Percentiles rank a stretch among this genome's conserved stretches.
phyloP scores from a whole-genome alignment of 441 rosid species.

The Populus hybrid region DNA sequence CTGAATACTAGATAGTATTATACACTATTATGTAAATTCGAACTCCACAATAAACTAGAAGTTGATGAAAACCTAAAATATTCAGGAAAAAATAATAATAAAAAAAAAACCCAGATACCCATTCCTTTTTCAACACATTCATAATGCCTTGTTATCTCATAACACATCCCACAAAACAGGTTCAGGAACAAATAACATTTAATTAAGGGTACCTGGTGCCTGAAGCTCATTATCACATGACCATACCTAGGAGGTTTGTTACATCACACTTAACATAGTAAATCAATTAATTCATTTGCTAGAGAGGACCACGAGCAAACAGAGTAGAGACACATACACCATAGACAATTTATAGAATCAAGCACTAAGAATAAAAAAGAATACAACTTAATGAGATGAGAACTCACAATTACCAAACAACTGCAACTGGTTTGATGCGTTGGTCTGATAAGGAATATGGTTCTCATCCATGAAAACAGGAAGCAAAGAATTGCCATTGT shows the following conservation, averaged over 20 bases:
- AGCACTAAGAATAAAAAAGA: neutral
- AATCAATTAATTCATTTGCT: neutral
- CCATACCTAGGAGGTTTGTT: neutral
- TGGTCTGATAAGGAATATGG: conserved; percentile 53
- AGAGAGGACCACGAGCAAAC: neutral
- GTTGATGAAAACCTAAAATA: neutral
- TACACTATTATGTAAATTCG: neutral
- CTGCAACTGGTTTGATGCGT: conserved; percentile 62
- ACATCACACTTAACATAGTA: neutral
- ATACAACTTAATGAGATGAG: neutral
- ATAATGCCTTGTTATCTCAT: neutral
- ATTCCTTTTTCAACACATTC: neutral
- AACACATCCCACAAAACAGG: neutral
- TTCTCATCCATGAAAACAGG: conserved; percentile 52
- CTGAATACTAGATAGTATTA: neutral
- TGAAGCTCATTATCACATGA: neutral
- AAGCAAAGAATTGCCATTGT: conserved; percentile 43
- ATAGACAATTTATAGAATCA: neutral
- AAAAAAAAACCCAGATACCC: neutral
- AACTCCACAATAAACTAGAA: neutral
- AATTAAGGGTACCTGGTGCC: neutral
- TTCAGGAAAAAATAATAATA: no score
- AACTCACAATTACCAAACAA: conserved; percentile 62
- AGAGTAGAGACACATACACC: neutral
- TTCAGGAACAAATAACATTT: neutral